phyloP scores from a whole-genome alignment of 2,329 filamentous ascomycete genomes.

The Aspergillus sclerotialis region DNA sequence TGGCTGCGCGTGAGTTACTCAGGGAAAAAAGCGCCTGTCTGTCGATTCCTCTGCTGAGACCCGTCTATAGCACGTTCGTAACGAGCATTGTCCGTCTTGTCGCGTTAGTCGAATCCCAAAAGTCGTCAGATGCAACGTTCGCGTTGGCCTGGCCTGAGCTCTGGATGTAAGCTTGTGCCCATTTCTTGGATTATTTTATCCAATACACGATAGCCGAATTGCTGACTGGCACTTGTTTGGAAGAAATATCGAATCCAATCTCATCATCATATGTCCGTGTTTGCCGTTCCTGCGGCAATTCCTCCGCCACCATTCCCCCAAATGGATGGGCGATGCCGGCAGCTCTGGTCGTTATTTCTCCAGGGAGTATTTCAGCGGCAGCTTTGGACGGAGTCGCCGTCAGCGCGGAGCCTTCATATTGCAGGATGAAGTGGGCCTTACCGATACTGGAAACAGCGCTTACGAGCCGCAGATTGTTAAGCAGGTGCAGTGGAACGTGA shows the following conservation, averaged over 20 bases:
- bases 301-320: constrained; percentile 13
- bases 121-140: constrained; percentile 7
- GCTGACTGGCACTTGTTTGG: not conserved
- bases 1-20: constrained; percentile 17
- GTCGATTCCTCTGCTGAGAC: not conserved
- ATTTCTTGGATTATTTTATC: not conserved
- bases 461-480: constrained; percentile 11
- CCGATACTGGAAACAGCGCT: constrained; percentile 8
- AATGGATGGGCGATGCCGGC: constrained; percentile 10
- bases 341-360: constrained; percentile 9
- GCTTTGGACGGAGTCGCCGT: constrained; percentile 7
- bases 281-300: constrained; percentile 19
- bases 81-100: constrained; percentile 14
- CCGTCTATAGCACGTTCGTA: constrained; percentile 9
- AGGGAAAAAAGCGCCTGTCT: no score
- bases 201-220: no score
- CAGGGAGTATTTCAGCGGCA: constrained; percentile 3
- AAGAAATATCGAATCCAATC: constrained; percentile 17
- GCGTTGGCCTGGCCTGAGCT: constrained; percentile 8
- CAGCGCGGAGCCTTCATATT: constrained; percentile 6
- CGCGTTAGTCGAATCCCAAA: constrained; percentile 10
- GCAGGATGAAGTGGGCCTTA: constrained; percentile 12
- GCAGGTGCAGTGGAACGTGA: constrained; percentile 13
- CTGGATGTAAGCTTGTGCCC: constrained; percentile 9
- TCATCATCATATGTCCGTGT: constrained; percentile 18